phyloP scores from a whole-genome alignment of 768 basidiomycete species.

The Boletus reticuloceps region DNA sequence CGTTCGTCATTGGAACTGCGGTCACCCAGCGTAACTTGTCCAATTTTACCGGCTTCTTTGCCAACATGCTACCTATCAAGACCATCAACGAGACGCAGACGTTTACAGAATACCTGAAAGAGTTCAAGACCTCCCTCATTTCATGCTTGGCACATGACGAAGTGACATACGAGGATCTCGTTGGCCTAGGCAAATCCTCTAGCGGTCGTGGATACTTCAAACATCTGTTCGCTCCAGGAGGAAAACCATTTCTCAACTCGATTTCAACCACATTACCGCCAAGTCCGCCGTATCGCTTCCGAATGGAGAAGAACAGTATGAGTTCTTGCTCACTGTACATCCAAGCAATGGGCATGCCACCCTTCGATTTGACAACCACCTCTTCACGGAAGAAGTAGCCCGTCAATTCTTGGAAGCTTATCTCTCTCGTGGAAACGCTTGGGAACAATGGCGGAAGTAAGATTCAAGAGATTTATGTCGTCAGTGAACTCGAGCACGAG shows the following conservation, averaged over 20 bases:
- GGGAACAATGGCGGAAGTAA: slow-evolving; percentile 9
- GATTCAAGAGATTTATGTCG: slow-evolving; percentile 17
- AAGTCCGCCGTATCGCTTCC: slow-evolving; percentile 23
- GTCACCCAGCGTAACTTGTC: slow-evolving; percentile 30
- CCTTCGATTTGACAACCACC: slow-evolving; percentile 29
- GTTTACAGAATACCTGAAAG: slow-evolving; percentile 22
- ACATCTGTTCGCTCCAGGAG: slow-evolving; percentile 30
- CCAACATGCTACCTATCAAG: slow-evolving; percentile 31
- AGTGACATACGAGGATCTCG: slow-evolving; percentile 31
- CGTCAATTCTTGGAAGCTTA: slow-evolving; percentile 30
- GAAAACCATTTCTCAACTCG: slow-evolving; percentile 24
- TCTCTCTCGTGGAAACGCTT: slow-evolving; percentile 26
- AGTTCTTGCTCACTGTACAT: slow-evolving; percentile 25
- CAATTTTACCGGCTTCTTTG: slow-evolving; percentile 30
- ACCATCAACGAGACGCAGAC: slow-evolving; percentile 26
- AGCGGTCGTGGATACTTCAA: slow-evolving; percentile 30
- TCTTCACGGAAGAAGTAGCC: slow-evolving; percentile 27
- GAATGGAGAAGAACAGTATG: slow-evolving; percentile 28
- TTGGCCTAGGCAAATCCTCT: slow-evolving; percentile 24
- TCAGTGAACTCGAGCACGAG: slow-evolving; percentile 12
- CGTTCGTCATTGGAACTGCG: slow-evolving; percentile 28
- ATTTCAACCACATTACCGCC: slow-evolving; percentile 10
- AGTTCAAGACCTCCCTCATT: slow-evolving; percentile 25
- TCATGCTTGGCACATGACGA: slow-evolving; percentile 24
- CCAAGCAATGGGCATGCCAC: slow-evolving; percentile 22